These are phyloP conservation scores for Mycena metata DNA, from an alignment of 768 basidiomycete species.

Conservation along the genomic window DNA sequence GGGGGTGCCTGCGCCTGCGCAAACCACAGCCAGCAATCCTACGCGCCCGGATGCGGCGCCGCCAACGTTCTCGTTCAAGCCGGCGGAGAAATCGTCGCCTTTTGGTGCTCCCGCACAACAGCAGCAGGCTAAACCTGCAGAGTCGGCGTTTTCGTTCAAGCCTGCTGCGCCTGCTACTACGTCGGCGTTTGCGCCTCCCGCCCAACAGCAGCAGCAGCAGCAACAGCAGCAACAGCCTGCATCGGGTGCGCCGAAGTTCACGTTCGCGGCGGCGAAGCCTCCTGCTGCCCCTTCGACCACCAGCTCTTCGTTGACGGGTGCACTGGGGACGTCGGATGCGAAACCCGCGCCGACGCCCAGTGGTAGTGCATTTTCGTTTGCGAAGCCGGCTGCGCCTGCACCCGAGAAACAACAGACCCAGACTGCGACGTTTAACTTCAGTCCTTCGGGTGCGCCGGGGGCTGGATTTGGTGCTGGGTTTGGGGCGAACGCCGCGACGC, in stretches of 20 bases:
- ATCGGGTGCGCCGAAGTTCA: slow-evolving; percentile 53
- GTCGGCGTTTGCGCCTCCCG: slow-evolving; percentile 25
- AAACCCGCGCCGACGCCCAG: slow-evolving; percentile 40
- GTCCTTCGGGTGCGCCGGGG: not conserved
- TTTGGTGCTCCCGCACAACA: slow-evolving; percentile 23
- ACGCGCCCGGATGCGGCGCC: slow-evolving; percentile 24
- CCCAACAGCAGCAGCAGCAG: slow-evolving; percentile 28
- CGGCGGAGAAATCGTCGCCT: slow-evolving; percentile 14
- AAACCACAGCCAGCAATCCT: not conserved
- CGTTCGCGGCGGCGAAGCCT: not conserved
- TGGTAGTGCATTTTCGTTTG: slow-evolving; percentile 41
- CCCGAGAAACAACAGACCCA: slow-evolving; percentile 31
- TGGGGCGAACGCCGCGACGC: slow-evolving; percentile 23
- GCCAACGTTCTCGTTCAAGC: slow-evolving; percentile 33
- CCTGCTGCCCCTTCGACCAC: too few species aligned
- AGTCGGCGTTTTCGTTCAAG: slow-evolving; percentile 33
- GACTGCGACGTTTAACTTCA: slow-evolving; percentile 14
- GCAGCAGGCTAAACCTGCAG: slow-evolving; percentile 24
- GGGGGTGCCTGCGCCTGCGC: slow-evolving; percentile 11
- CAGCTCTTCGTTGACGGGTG: slow-evolving; percentile 30
- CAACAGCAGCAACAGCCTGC: slow-evolving; percentile 38
- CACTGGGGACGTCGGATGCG: slow-evolving; percentile 35
- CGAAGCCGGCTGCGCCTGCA: slow-evolving; percentile 33
- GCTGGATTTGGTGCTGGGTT: slow-evolving; percentile 14
- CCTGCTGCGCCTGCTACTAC: slow-evolving; percentile 33